Conservation (phyloP, 768 basidiomycete genomes). For the Pleurotus tuber-regium region DNA sequence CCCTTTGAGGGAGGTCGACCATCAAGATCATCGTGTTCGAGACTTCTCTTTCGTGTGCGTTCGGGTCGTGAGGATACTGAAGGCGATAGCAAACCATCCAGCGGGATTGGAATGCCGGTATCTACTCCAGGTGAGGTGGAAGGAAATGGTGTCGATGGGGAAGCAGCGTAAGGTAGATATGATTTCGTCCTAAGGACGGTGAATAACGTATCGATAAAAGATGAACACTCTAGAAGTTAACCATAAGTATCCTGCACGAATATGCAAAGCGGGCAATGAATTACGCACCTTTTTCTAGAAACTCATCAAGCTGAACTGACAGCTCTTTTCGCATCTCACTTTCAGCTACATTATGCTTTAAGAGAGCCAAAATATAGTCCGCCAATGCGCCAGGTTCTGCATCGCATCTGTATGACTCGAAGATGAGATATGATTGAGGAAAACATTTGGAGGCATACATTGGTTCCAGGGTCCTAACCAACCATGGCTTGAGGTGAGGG, state of each 20-base stretch:
- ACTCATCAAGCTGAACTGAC: conserved; percentile 78
- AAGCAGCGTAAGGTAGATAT: conserved; percentile 66
- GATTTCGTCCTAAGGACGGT: conserved; percentile 82
- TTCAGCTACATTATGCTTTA: conserved; percentile 87
- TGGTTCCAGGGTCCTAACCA: conserved; percentile 84
- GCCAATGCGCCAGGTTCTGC: conserved; percentile 92
- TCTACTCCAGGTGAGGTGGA: conserved; percentile 41
- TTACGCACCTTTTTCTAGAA: conserved; percentile 81
- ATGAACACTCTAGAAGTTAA: conserved; percentile 49
- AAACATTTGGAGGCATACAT: conserved; percentile 53
- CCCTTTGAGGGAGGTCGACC: conserved; percentile 65
- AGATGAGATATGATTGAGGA: conserved; percentile 11
- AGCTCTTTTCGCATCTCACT: conserved; percentile 81
- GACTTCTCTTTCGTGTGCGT: conserved; percentile 63
- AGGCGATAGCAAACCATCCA: conserved; percentile 59
- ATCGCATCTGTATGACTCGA: conserved; percentile 68
- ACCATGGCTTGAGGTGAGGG: conserved; percentile 80
- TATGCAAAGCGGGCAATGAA: conserved; percentile 7
- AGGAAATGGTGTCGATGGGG: conserved; percentile 39
- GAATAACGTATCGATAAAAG: conserved; percentile 86
- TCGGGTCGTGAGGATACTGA: conserved; percentile 42
- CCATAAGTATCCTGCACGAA: conserved; percentile 8
- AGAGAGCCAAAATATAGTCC: conserved; percentile 90
- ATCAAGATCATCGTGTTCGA: conserved; percentile 61
- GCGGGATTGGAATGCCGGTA: conserved; percentile 76